These are phyloP conservation scores for Cladosporium sp. DNA, from an alignment of 2,329 filamentous ascomycete genomes.

Conservation along the genomic window DNA sequence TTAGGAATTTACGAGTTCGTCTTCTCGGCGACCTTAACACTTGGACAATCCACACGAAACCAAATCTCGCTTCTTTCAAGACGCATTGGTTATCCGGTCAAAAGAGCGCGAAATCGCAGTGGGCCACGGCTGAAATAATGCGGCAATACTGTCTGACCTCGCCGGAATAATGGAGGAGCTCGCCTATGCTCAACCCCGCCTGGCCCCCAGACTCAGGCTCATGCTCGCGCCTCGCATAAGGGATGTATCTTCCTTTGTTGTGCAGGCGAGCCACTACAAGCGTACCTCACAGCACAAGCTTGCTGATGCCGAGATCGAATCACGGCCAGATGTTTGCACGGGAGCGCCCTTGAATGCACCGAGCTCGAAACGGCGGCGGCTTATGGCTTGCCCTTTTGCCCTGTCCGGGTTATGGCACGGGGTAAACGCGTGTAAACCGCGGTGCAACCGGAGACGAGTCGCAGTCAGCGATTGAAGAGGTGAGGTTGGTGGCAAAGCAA, in stretches of 20 bases:
- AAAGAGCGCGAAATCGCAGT: not conserved
- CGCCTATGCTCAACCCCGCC: not conserved
- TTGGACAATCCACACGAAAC: not conserved
- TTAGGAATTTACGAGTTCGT: not conserved
- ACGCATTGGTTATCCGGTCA: not conserved
- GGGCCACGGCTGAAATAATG: not conserved
- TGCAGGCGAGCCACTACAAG: constrained; percentile 2
- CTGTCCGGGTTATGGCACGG: not conserved
- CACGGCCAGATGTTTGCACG: constrained; percentile 3
- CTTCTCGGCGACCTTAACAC: not conserved
- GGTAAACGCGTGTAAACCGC: constrained; percentile 10
- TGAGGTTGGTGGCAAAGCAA: not conserved
- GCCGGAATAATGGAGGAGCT: not conserved
- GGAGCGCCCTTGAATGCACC: constrained; percentile 2
- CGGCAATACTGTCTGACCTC: not conserved
- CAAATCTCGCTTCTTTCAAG: not conserved
- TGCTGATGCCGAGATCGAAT: not conserved
- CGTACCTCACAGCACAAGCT: not conserved
- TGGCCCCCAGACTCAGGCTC: not conserved
- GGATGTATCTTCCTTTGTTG: not conserved
- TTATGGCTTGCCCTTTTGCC: constrained; percentile 2
- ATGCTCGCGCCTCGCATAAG: not conserved
- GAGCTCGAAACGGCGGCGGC: not conserved
- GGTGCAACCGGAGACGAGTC: not conserved
- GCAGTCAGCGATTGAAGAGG: not conserved